Base-by-base conservation (phyloP, 2,329 filamentous ascomycete species). In the Pochonia chlamydosporia region DNA sequence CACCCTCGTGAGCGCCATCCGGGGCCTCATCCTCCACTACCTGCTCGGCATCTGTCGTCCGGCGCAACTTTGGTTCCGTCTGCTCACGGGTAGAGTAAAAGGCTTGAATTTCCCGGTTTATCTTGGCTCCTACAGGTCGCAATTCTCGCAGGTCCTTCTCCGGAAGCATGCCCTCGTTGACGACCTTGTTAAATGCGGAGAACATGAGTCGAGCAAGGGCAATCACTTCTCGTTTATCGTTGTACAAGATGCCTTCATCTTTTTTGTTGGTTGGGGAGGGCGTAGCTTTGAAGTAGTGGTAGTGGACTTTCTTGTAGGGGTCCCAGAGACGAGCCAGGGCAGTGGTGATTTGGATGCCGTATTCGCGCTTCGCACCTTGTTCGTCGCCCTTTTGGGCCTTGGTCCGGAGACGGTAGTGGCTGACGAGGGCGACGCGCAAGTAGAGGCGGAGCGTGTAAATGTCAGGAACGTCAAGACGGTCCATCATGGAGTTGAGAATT, bases 401-500 rank as follows among this genome's bases (percentile, higher is more conserved):
- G 14, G 52, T 41, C 21, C 65, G 63, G 50, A 74, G 64, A 26
- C 66, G 60, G 20, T 63, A 67, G 59, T 72, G 69, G 58, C 62
- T 74, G 41, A 67, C 68, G 39, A 81, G 65, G 4, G 80, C 75
- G 13, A 79, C 64, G 30, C 75, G 71, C 24, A 87, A 69, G 61
- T 83, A 87, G 6, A 73, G 60, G 33, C 72, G 69, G 49, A 85
- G 63, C 16, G 73, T 62, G 33, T 66, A 60, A 5, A 76, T 54
- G 53, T 86, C 81, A 2, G 78, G 75, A 3, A 68, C 59, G 10
- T 60, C 36, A 43, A 64, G 58, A 18, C 60, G 57, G 21, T 49
- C 43, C 31, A 61, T 46, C 84, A 91, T 90, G 43, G 78, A 62
- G 44, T 82, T 72, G 25, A 96, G 68, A 23, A 95, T 72, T 43